Base-by-base conservation (phyloP, 2,329 filamentous ascomycete genomes). In the Neurospora crassa region DNA sequence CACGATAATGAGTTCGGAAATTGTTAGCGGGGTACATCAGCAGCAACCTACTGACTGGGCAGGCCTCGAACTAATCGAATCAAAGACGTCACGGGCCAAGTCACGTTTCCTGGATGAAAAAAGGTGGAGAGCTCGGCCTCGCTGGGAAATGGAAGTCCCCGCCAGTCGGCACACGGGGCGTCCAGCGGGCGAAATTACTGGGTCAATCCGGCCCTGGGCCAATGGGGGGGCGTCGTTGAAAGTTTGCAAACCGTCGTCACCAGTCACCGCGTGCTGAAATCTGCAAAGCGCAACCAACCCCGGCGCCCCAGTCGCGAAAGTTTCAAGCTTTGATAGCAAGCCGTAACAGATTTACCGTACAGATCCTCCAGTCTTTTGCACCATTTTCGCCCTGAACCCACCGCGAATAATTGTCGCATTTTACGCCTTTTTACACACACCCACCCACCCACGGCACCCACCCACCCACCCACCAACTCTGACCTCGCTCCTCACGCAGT, bases 221-320 rank as follows among this genome's bases (percentile, higher is more conserved):
- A 59, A 59, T 59, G 47, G 24, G 14, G 47, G 47, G 47, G 24
- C 24, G 47, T 59, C 24, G 11, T 12, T 34, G 74, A 76, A 76
- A 76, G 74, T 77, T 76, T 74, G 71, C 72, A 75, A 75, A 45
- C 47, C 47, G 47, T 59, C 24, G 24, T 18, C 24, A 59, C 47
- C 47, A 59, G 47, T 59, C 47, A 59, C 47, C 47, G 47, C 40
- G 45, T 43, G 41, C 68, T 53, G 29, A 53, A 69, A 45, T 69
- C 53, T 41, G 43, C 34, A 53, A 69, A 69, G 34, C 45, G 34
- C 11, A 63, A 29, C 20, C n/a, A n/a, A n/a, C n/a, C n/a, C 45
- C 20, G 47, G 10, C 45, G 10, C 3, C 7, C 53, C n/a, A 45
- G 20, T 63, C 14, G 18, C 1, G 24, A 34, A 34, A 63, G 12